Conservation (phyloP, 2,329 filamentous ascomycete species). For the Fusarium continuum region DNA sequence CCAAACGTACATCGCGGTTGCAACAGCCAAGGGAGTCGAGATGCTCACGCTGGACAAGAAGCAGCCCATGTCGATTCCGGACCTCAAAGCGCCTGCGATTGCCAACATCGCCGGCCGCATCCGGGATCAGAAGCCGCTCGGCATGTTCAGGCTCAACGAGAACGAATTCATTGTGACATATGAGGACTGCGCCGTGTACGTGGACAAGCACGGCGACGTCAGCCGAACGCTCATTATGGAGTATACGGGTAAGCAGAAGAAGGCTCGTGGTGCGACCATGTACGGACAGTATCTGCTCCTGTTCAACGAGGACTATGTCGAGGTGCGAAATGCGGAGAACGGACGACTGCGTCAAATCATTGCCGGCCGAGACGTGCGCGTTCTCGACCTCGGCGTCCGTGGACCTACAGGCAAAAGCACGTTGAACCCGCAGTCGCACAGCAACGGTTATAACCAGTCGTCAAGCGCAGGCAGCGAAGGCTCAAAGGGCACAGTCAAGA, state of each 20-base stretch:
- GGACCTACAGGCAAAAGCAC: constrained; percentile 65
- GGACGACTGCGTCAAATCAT: constrained; percentile 94
- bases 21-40: constrained; percentile 91
- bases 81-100: constrained; percentile 80
- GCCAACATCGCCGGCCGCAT: constrained; percentile 87
- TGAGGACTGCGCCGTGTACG: constrained; percentile 95
- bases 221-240: constrained; percentile 96
- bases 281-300: constrained; percentile 91
- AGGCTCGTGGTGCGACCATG: constrained; percentile 84
- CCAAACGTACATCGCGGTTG: constrained; percentile 91
- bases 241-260: constrained; percentile 87
- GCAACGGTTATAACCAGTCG: constrained; percentile 49
- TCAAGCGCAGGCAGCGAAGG: constrained; percentile 52
- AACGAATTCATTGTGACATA: constrained; percentile 94
- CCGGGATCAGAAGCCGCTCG: constrained; percentile 82
- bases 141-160: constrained; percentile 95
- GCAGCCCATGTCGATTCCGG: constrained; percentile 91
- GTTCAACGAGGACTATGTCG: constrained; percentile 96
- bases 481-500: constrained; percentile 83
- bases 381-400: constrained; percentile 84
- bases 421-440: constrained; percentile 45
- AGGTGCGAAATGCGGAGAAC: constrained; percentile 96
- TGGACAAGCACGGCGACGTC: constrained; percentile 98
- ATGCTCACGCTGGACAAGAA: constrained; percentile 98
- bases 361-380: constrained; percentile 86